These are phyloP conservation scores for Trypanosoma cruzi DNA, from an alignment of 208 protist species.

Conservation along the genomic window DNA sequence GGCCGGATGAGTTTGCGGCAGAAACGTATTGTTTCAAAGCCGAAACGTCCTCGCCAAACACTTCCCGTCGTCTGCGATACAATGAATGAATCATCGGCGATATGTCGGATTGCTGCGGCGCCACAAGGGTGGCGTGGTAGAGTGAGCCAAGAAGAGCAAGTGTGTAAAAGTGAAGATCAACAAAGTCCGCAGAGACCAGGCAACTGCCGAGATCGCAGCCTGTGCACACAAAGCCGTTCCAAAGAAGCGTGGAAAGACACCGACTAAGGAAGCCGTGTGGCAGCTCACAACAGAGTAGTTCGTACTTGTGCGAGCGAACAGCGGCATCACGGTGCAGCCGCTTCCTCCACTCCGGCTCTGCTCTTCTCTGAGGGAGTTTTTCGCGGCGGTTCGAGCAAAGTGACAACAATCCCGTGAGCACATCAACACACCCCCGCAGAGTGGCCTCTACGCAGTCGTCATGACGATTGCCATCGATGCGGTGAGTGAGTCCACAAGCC, in stretches of 20 bases:
- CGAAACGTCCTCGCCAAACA: slow-evolving; percentile 43
- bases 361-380: slow-evolving; percentile 31
- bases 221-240: slow-evolving; percentile 45
- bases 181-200: slow-evolving; percentile 46
- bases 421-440: slow-evolving; percentile 35
- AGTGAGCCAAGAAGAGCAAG: slow-evolving; percentile 63
- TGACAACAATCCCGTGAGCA: slow-evolving; percentile 28
- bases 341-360: slow-evolving; percentile 55
- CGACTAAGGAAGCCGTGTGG: slow-evolving; percentile 52
- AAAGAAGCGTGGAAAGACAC: slow-evolving; percentile 46
- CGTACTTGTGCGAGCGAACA: slow-evolving; percentile 80
- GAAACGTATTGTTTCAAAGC: not conserved
- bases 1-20: not conserved
- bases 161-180: slow-evolving; percentile 72
- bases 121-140: slow-evolving; percentile 46
- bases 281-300: slow-evolving; percentile 67
- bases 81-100: slow-evolving; percentile 28
- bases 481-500: slow-evolving; percentile 2
- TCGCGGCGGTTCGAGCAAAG: slow-evolving; percentile 19
- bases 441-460: slow-evolving; percentile 32
- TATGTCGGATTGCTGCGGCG: slow-evolving; percentile 8
- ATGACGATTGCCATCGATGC: not conserved
- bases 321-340: slow-evolving; percentile 43
- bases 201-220: slow-evolving; percentile 38
- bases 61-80: slow-evolving; percentile 35